phyloP scores from a whole-genome alignment of 768 basidiomycete genomes.

The Termitomyces eurrhizus region DNA sequence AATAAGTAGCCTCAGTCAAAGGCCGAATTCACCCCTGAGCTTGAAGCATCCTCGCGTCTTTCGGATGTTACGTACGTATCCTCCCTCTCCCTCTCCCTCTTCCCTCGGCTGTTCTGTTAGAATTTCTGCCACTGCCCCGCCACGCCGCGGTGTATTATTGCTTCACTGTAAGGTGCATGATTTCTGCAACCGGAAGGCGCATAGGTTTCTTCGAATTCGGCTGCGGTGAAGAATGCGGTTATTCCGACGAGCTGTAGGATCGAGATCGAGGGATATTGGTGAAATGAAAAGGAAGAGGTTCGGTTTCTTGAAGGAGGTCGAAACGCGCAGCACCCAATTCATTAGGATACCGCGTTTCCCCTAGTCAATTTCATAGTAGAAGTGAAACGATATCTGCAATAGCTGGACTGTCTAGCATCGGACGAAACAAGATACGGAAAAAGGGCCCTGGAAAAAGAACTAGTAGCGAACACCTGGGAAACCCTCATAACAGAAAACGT shows the following conservation, averaged over 20 bases:
- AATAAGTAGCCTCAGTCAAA: too few relatives aligned
- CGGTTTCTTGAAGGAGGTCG: conserved; percentile 80
- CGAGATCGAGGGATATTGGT: conserved; percentile 74
- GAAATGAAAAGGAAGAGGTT: conserved; percentile 64
- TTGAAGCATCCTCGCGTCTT: conserved; percentile 42
- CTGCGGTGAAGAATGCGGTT: conserved; percentile 80
- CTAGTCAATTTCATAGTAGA: conserved; percentile 65
- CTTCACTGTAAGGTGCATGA: conserved; percentile 75
- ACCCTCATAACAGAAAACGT: too few relatives aligned
- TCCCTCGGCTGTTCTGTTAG: conserved; percentile 69
- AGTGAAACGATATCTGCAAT: too few relatives aligned
- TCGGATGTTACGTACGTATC: conserved; percentile 59
- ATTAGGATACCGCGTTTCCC: conserved; percentile 84
- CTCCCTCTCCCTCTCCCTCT: too few relatives aligned
- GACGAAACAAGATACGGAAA: too few relatives aligned
- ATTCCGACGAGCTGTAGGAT: conserved; percentile 93
- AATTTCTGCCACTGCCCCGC: conserved; percentile 55
- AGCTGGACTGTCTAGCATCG: too few relatives aligned
- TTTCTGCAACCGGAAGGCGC: conserved; percentile 81
- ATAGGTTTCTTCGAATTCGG: conserved; percentile 92
- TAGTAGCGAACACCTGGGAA: too few relatives aligned
- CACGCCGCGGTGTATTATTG: conserved; percentile 55
- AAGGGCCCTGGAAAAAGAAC: too few relatives aligned
- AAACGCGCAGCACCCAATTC: conserved; percentile 92
- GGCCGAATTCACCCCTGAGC: background rate